These are phyloP conservation scores for Erysimum cheiranthoides DNA, from an alignment of 345 rosid genomes.

Conservation along the genomic window DNA sequence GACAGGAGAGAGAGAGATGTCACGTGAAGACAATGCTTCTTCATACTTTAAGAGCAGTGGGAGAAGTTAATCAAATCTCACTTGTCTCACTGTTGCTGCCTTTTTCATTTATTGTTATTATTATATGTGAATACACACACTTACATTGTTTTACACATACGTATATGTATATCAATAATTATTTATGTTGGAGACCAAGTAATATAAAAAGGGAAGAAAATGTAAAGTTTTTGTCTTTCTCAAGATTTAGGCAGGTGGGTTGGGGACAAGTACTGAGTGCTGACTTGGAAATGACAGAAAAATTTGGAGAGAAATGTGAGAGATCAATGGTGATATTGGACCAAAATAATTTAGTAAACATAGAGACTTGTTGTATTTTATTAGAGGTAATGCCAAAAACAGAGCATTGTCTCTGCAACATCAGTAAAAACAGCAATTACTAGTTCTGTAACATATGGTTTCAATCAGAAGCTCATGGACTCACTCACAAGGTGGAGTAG, in stretches of 20 bases:
- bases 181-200: slow-evolving; percentile 26
- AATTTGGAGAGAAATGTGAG: not conserved
- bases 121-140: slow-evolving; percentile 19
- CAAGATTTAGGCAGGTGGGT: slow-evolving; percentile 30
- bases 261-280: slow-evolving; percentile 35
- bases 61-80: slow-evolving; percentile 41
- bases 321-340: slow-evolving; percentile 7
- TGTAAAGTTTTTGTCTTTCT: slow-evolving; percentile 30
- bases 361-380: not conserved
- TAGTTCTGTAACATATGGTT: too few species aligned
- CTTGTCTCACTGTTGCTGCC: slow-evolving; percentile 10
- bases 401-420: too few species aligned
- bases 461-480: too few species aligned
- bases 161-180: slow-evolving; percentile 26
- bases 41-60: slow-evolving; percentile 27
- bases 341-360: not conserved
- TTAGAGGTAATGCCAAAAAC: too few species aligned
- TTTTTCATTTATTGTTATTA: slow-evolving; percentile 17
- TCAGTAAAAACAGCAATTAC: too few species aligned
- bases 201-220: not conserved
- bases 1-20: slow-evolving; percentile 33
- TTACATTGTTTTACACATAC: slow-evolving; percentile 21
- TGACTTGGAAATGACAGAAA: slow-evolving; percentile 26
- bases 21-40: slow-evolving; percentile 45
- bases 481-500: too few species aligned